phyloP scores from a whole-genome alignment of 1,284 basidiomycete genomes.

The Trichosporon sp. region DNA sequence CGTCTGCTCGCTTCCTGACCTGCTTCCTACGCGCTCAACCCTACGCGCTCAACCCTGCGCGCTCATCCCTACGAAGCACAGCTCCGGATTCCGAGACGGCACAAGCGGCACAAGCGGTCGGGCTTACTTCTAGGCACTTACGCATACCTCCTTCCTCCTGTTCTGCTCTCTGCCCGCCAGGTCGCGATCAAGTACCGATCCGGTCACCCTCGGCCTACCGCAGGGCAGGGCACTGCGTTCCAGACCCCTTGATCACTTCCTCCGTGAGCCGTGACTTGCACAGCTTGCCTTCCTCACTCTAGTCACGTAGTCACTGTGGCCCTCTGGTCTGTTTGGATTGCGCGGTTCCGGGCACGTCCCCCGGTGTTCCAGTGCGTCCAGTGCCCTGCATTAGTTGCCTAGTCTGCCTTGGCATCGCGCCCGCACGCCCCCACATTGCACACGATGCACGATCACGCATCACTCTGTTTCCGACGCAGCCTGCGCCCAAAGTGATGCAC shows the following conservation, averaged over 20 bases:
- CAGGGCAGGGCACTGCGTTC: background rate
- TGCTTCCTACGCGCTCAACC: background rate
- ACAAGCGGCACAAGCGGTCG: too few species aligned
- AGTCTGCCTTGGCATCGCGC: background rate
- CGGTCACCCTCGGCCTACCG: too few species aligned
- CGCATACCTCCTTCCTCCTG: background rate
- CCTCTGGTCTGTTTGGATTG: background rate
- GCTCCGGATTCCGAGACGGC: background rate
- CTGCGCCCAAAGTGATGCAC: too few species aligned
- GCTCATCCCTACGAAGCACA: background rate
- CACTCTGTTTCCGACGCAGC: too few species aligned
- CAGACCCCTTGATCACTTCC: background rate
- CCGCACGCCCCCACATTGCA: too few species aligned
- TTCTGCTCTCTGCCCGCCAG: background rate
- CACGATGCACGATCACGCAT: background rate
- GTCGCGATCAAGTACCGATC: too few species aligned
- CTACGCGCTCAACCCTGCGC: background rate
- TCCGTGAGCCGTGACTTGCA: background rate
- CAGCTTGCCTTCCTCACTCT: background rate
- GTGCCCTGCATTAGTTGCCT: background rate
- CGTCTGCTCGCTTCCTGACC: background rate
- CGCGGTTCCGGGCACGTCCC: background rate
- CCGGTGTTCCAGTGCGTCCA: too few species aligned
- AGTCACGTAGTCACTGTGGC: too few species aligned
- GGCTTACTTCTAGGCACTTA: background rate